Evolutionary conservation across 129 eudicot genomes (phyloP).

Genomic region (Centella asiatica): DNA sequence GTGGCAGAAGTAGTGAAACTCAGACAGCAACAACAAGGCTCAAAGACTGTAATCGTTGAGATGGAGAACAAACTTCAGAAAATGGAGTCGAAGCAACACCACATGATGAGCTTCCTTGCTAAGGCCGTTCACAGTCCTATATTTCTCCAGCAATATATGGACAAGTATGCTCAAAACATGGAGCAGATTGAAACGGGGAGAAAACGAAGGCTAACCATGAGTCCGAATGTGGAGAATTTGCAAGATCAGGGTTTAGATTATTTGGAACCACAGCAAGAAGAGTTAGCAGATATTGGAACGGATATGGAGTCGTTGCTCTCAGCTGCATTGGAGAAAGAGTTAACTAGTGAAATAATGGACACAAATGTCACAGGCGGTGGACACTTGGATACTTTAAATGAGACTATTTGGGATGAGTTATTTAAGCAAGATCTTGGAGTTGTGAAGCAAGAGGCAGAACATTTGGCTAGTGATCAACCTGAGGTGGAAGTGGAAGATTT

Average conservation of each 20-base stretch:
- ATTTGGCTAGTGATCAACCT: constrained; percentile 16
- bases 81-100: constrained; percentile 67
- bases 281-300: constrained; percentile 8
- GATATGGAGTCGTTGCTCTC: constrained; percentile 41
- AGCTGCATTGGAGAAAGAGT: constrained; percentile 34
- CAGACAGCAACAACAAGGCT: constrained; percentile 53
- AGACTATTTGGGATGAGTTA: constrained; percentile 50
- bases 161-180: constrained; percentile 22
- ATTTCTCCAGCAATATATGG: constrained; percentile 51
- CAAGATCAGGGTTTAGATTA: constrained; percentile 24
- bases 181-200: constrained; percentile 47
- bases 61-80: constrained; percentile 45
- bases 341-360: constrained; percentile 30
- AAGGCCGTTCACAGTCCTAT: constrained; percentile 53
- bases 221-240: constrained; percentile 42
- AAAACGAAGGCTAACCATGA: constrained; percentile 64
- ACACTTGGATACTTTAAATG: constrained; percentile 27
- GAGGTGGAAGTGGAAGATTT: constrained; percentile 47
- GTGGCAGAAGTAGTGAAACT: constrained; percentile 60
- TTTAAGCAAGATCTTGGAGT: constrained; percentile 31
- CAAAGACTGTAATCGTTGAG: constrained; percentile 36
- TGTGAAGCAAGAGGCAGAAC: constrained; percentile 23
- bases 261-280: constrained; percentile 15
- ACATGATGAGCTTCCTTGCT: constrained; percentile 66
- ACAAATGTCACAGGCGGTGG: constrained; percentile 6